Evolutionary conservation across 2,329 filamentous ascomycete species (phyloP).

Genomic region (Fusarium tuaranense): DNA sequence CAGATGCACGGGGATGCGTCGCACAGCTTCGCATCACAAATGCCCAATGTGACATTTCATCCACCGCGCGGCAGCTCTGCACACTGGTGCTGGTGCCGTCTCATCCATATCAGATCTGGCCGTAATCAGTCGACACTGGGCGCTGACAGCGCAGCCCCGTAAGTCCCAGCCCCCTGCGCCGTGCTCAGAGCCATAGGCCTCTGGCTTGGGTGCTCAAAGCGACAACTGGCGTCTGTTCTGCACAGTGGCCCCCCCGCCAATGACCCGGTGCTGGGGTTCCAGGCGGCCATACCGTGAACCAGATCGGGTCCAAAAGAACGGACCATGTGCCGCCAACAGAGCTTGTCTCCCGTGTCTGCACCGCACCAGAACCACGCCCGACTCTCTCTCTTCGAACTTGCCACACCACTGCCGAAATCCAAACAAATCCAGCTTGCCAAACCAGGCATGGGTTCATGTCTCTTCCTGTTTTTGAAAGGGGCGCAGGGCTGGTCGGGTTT

Average conservation of each 20-base stretch:
- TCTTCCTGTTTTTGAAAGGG: constrained; percentile 31
- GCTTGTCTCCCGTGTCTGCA: constrained; percentile 12
- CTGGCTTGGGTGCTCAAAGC: constrained; percentile 13
- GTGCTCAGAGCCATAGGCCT: constrained; percentile 9
- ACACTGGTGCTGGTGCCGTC: constrained; percentile 42
- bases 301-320: constrained; percentile 30
- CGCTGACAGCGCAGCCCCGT: constrained; percentile 20
- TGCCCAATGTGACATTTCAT: constrained; percentile 30
- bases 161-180: constrained; percentile 26
- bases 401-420: constrained; percentile 1
- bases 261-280: constrained; percentile 20
- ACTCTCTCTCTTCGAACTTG: background rate
- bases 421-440: constrained; percentile 14
- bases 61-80: constrained; percentile 24
- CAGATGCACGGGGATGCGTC: constrained; percentile 29
- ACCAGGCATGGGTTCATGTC: constrained; percentile 23
- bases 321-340: constrained; percentile 29
- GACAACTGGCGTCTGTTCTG: constrained; percentile 34
- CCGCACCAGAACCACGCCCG: constrained; percentile 13
- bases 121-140: constrained; percentile 27
- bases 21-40: constrained; percentile 34
- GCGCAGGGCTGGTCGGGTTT: constrained; percentile 42
- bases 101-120: constrained; percentile 32
- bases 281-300: constrained; percentile 24
- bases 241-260: constrained; percentile 32